Conservation (phyloP, 441 rosid species). For the Adansonia grandidieri region DNA sequence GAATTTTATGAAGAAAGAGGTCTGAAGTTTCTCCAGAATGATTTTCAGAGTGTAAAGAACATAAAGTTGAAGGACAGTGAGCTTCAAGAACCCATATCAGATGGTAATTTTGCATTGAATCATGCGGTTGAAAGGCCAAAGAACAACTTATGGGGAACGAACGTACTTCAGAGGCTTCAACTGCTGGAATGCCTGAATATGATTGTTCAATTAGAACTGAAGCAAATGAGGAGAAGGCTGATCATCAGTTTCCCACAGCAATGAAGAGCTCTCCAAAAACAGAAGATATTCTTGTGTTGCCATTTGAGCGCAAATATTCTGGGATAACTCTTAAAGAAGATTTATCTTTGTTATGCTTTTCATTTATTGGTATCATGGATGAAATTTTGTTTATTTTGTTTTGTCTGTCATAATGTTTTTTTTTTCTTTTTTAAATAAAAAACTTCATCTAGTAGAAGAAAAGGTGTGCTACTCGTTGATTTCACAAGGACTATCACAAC, state of each 20-base stretch:
- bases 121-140: constrained; percentile 47
- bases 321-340: constrained; percentile 41
- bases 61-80: constrained; percentile 47
- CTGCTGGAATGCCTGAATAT: constrained; percentile 41
- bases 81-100: constrained; percentile 43
- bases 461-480: neutral
- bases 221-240: constrained; percentile 48
- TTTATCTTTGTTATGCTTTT: constrained; percentile 46
- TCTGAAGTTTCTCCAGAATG: constrained; percentile 49
- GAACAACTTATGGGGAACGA: constrained; percentile 42
- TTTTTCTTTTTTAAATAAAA: neutral
- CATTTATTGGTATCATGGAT: constrained; percentile 5
- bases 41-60: constrained; percentile 52
- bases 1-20: constrained; percentile 75
- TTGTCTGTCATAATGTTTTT: neutral
- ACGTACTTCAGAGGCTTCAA: constrained; percentile 47
- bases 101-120: constrained; percentile 40
- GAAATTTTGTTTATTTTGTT: neutral
- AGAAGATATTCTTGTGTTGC: constrained; percentile 34
- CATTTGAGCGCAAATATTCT: constrained; percentile 35
- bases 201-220: constrained; percentile 42
- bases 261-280: constrained; percentile 45
- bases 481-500: neutral
- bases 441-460: constrained; percentile 12
- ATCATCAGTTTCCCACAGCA: constrained; percentile 42